Base-by-base conservation (phyloP, 2,329 filamentous ascomycete species). In the Aureobasidium sp. region DNA sequence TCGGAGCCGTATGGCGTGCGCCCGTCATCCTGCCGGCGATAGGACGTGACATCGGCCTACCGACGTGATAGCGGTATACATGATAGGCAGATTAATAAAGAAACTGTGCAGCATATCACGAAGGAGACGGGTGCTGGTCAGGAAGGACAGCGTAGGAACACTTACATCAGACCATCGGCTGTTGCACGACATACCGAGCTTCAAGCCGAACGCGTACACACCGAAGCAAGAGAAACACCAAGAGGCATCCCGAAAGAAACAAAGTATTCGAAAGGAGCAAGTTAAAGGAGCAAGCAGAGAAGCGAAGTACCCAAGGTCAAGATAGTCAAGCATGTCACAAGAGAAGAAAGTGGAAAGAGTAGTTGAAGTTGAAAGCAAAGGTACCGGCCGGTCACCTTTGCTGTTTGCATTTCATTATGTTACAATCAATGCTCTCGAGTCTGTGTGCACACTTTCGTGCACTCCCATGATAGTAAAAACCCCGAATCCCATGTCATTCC, bases 381-480 rank as follows among this genome's bases (percentile, higher is more conserved):
- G 44, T 50, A 25, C 37, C 57, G 57, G 45, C 57, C 57, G 57
- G 57, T 32, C 29, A 30, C 32, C 41, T 34, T n/a, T 58, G 41
- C 45, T 58, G 21, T 15, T 34, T 49, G 57, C 57, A 59, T 59
- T 50, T 59, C 72, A 72, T 74, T 74, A 74, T 73, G 71, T 73
- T 74, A 73, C 72, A 72, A 64, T 59, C 57, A 59, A 65, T 65
- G 66, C 69, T 63, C 55, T 41, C 65, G 71, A 72, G 72, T 73
- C 70, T 21, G 21, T 70, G 66, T 63, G 58, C 57, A 57, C 44
- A 15, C 57, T 59, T 55, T 60, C 48, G 53, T 63, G 58, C 59
- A 66, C 63, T 48, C 65, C 66, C 66, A 62, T 54, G 54, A 57
- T 57, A 61, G 52, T 32, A 21, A 63, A 61, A 63, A 58, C 44